Percentiles rank a stretch among this genome's conserved stretches.
Evolutionary conservation across 495 filamentous ascomycete species (phyloP).

Genomic region (Penicillium subrubescens): DNA sequence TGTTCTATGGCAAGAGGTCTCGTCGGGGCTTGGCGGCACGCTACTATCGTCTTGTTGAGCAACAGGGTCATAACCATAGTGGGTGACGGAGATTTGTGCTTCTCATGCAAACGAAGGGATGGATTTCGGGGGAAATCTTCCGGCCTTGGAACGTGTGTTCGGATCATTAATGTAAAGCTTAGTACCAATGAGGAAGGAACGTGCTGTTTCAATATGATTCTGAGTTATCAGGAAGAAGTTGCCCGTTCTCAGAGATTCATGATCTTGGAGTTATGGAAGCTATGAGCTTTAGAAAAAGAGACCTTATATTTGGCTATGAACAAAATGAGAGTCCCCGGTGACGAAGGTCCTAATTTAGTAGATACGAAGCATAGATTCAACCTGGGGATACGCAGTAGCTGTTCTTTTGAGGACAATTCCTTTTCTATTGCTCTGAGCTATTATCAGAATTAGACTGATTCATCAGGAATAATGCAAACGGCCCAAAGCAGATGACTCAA

Average conservation of each 20-base stretch:
- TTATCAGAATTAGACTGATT: neutral
- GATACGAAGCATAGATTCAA: neutral
- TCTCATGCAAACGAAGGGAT: neutral
- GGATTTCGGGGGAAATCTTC: neutral
- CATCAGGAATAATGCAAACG: neutral
- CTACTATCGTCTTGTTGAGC: conserved; percentile 20
- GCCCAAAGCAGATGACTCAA: neutral
- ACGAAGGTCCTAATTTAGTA: too few species aligned
- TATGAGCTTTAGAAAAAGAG: too few species aligned
- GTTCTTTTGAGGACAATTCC: too few species aligned
- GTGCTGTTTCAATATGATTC: neutral
- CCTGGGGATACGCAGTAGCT: too few species aligned
- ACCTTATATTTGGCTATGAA: too few species aligned
- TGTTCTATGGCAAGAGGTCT: conserved; percentile 32
- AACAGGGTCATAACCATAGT: conserved; percentile 13
- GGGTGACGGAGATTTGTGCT: neutral
- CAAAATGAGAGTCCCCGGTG: too few species aligned
- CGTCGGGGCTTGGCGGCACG: conserved; percentile 15
- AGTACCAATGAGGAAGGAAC: neutral
- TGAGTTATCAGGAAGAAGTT: neutral
- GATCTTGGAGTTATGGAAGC: too few species aligned
- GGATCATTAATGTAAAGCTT: neutral
- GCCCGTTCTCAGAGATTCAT: neutral
- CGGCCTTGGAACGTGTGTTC: neutral
- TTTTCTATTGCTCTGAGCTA: neutral